Evolutionary conservation across 768 basidiomycete species (phyloP), one percentile per base, ranked within the genome.

Genomic region (Nevesoporus exiguus): DNA sequence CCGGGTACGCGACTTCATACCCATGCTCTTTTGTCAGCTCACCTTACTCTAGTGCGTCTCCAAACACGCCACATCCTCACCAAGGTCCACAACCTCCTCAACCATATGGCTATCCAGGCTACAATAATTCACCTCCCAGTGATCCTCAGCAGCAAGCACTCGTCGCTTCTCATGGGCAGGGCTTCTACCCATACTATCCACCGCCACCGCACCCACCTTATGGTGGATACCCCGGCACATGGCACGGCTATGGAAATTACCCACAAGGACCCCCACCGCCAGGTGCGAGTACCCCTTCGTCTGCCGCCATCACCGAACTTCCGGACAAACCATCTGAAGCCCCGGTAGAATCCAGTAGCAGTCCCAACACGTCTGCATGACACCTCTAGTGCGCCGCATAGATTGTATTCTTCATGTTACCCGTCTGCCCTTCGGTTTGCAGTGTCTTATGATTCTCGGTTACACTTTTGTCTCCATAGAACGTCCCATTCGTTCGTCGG

Each of bases 181-280:
- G 56, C 3, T 73, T 64, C 48, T 71, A 71, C 39, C 60, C 69
- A 14, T 73, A 74, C 41, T 73, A 72, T 42, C 59, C 70, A 1
- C 57, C 67, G 0, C 61, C 63, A 7, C 55, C 72, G 11, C 69
- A 66, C 25, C 55, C 55, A 24, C 55, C 64, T 1, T 72, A 70
- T 36, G 64, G 66, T 34, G 68, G 68, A 0, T 74, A 74, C 52
- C 54, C 68, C 0, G 40, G 44, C 15, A 27, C 60, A 6, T 71
- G 68, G 71, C 65, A 55, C 2, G 57, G 59, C 3, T 74, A 73
- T 46, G 52, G 66, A 11, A 56, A 57, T 17, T 74, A 73, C 54
- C 68, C 68, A 41, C 61, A 55, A 15, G 62, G 64, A 17, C 48
- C 63, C 29, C 44, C 66, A 29, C 68, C 67, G 14, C 49, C 67